Percentiles rank a stretch among this genome's conserved stretches.
phyloP scores from a whole-genome alignment of 306 rosid species.

The Rosa persica region DNA sequence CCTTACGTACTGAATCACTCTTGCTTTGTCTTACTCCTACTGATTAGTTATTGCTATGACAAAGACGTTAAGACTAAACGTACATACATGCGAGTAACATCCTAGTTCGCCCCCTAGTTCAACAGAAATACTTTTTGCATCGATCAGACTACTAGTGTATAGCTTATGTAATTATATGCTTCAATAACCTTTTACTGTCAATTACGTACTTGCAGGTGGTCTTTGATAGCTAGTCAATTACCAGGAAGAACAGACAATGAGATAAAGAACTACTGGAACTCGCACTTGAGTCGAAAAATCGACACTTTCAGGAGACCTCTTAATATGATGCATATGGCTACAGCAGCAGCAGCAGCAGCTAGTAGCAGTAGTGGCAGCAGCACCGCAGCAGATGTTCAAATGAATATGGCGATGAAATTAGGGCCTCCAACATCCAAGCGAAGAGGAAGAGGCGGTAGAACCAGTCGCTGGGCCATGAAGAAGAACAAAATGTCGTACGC shows the following conservation, averaged over 20 bases:
- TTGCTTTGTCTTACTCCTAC: not conserved
- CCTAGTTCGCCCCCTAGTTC: not conserved
- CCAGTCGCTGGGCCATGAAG: constrained; percentile 54
- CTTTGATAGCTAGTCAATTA: constrained; percentile 73
- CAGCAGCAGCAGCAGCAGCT: not conserved
- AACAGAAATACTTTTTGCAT: not conserved
- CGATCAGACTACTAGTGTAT: not conserved
- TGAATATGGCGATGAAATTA: constrained; percentile 12
- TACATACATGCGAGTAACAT: not conserved
- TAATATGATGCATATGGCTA: not conserved
- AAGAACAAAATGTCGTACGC: constrained; percentile 23
- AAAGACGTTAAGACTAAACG: not conserved
- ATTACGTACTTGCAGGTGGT: constrained; percentile 55
- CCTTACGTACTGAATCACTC: not conserved
- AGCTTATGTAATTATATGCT: not conserved
- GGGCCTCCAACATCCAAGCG: constrained; percentile 28
- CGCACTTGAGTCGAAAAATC: constrained; percentile 67
- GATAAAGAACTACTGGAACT: constrained; percentile 91
- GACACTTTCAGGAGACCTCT: constrained; percentile 37
- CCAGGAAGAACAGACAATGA: constrained; percentile 96
- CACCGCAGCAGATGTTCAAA: not conserved
- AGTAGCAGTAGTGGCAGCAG: not conserved
- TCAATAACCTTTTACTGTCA: not conserved
- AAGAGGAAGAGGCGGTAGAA: constrained; percentile 50
- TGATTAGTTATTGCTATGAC: not conserved